Conservation (phyloP, 306 rosid genomes). For the Geum urbanum region DNA sequence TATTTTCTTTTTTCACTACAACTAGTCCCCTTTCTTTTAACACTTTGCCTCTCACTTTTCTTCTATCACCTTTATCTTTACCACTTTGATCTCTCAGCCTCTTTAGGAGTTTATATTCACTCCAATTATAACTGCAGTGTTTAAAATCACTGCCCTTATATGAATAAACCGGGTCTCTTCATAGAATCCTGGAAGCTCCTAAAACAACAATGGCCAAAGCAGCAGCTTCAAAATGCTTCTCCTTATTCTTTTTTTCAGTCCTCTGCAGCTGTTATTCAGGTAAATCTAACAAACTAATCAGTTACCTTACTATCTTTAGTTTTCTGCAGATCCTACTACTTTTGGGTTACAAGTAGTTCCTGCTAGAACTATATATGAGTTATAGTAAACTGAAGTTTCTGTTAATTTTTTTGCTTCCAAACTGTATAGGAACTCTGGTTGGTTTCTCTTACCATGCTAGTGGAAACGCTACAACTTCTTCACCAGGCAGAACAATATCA, state of each 20-base stretch:
- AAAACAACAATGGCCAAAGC: slow-evolving; percentile 45
- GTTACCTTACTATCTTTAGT: too few species aligned
- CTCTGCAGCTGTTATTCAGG: slow-evolving; percentile 54
- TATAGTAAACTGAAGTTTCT: slow-evolving; percentile 15
- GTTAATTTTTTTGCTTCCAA: neutral
- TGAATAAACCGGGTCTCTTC: slow-evolving; percentile 35
- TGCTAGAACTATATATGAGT: neutral
- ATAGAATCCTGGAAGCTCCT: slow-evolving; percentile 25
- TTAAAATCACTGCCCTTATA: slow-evolving; percentile 34
- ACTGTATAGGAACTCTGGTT: slow-evolving; percentile 42
- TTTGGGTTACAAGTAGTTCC: neutral
- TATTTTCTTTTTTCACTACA: slow-evolving; percentile 29
- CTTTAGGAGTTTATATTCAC: slow-evolving; percentile 26
- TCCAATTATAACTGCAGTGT: slow-evolving; percentile 23
- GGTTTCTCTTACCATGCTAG: slow-evolving; percentile 46
- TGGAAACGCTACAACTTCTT: slow-evolving; percentile 33
- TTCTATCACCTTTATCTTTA: slow-evolving; percentile 39
- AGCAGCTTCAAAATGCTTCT: slow-evolving; percentile 43
- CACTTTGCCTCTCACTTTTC: slow-evolving; percentile 17
- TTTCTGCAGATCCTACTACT: neutral
- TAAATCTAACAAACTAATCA: slow-evolving; percentile 24
- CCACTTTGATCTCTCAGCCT: slow-evolving; percentile 17
- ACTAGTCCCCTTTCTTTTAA: slow-evolving; percentile 30
- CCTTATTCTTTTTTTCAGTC: slow-evolving; percentile 48
- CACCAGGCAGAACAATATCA: slow-evolving; percentile 27